Conservation (phyloP, 768 basidiomycete species). For the Tulasnella sp. region DNA sequence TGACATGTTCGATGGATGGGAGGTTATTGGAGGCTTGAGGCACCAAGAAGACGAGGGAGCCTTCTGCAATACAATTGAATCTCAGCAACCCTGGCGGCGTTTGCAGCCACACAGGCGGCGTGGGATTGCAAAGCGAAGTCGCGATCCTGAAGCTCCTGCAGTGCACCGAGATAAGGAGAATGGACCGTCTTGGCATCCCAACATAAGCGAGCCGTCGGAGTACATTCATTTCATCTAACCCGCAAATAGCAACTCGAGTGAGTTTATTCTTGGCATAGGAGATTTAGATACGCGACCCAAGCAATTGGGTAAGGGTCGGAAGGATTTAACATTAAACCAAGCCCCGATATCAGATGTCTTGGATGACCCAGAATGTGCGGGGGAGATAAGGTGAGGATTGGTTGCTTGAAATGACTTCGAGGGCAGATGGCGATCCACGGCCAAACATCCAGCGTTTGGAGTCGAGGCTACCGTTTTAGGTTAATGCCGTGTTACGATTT, state of each 20-base stretch:
- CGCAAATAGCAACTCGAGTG: not conserved
- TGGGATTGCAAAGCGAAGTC: too few species aligned
- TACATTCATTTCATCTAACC: not conserved
- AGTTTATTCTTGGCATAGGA: not conserved
- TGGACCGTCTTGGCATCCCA: not conserved
- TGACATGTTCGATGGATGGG: too few species aligned
- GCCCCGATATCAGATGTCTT: not conserved
- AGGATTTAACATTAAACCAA: not conserved
- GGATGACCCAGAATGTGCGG: not conserved
- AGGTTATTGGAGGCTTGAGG: too few species aligned
- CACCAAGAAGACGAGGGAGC: too few species aligned
- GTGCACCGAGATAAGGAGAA: not conserved
- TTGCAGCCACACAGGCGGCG: too few species aligned
- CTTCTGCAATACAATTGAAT: too few species aligned
- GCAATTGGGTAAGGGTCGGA: not conserved
- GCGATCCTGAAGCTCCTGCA: too few species aligned
- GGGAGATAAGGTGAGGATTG: not conserved
- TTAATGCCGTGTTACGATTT: not conserved
- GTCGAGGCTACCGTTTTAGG: not conserved
- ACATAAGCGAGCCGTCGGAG: not conserved
- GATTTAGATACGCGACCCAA: not conserved
- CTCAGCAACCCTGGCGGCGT: too few species aligned
- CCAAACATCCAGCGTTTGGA: not conserved
- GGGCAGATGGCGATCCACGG: not conserved
- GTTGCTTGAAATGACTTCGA: not conserved